Evolutionary conservation across 2,329 filamentous ascomycete genomes (phyloP).

Genomic region (Dothistroma pini): DNA sequence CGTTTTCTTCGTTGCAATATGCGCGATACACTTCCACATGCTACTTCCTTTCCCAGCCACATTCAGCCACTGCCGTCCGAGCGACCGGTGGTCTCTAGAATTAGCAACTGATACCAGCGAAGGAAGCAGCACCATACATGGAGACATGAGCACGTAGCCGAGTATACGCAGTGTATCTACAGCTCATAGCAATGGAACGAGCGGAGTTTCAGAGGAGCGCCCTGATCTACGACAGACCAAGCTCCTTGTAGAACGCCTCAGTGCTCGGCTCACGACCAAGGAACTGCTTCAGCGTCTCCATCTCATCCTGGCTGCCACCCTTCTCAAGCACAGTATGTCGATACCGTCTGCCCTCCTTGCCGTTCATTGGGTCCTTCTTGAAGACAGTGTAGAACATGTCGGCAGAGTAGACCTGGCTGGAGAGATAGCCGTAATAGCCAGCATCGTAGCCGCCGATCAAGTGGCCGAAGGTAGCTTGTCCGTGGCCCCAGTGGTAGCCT

Average conservation of each 20-base stretch:
- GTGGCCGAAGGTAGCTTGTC: constrained; percentile 77
- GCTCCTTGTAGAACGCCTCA: constrained; percentile 75
- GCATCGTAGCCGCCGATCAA: constrained; percentile 82
- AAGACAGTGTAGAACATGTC: constrained; percentile 86
- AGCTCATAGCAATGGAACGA: not conserved
- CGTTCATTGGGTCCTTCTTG: constrained; percentile 73
- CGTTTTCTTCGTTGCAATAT: too few species aligned
- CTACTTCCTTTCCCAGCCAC: too few species aligned
- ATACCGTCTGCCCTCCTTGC: constrained; percentile 68
- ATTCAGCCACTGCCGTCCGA: too few species aligned
- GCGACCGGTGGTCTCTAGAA: too few species aligned
- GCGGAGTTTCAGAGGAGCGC: not conserved
- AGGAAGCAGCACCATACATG: not conserved
- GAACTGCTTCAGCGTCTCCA: constrained; percentile 75
- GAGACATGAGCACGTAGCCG: not conserved
- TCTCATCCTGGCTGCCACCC: constrained; percentile 75
- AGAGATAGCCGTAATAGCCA: constrained; percentile 68
- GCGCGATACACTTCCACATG: too few species aligned
- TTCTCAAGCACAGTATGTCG: constrained; percentile 73
- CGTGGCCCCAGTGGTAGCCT: constrained; percentile 62
- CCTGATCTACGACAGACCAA: constrained; percentile 50
- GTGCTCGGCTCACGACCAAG: constrained; percentile 70
- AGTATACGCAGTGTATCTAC: not conserved
- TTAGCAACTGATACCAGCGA: not conserved
- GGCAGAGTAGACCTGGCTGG: constrained; percentile 73